phyloP scores from a whole-genome alignment of 495 filamentous ascomycete genomes.

The Collariella sp. region DNA sequence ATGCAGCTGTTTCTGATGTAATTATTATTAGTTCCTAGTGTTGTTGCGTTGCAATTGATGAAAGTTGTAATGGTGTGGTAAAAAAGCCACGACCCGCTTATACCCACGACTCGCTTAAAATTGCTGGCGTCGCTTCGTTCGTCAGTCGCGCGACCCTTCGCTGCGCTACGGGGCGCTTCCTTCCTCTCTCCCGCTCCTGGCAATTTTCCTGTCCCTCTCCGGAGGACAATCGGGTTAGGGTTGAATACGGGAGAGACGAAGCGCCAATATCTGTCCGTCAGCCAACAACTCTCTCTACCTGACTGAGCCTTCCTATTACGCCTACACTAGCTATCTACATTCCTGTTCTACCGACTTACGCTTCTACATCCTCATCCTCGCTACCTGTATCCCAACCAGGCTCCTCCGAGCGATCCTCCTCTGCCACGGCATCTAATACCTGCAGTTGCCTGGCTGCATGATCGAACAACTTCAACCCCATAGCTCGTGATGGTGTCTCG shows the following conservation, averaged over 20 bases:
- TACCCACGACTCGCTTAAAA: too few species aligned
- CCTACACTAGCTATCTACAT: not conserved
- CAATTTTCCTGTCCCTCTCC: constrained; percentile 1
- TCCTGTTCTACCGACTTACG: not conserved
- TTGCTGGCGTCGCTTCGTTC: constrained; percentile 5
- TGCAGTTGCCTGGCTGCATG: not conserved
- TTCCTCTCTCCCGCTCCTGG: constrained; percentile 5
- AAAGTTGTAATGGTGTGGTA: too few species aligned
- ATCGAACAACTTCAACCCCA: not conserved
- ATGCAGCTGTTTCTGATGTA: too few species aligned
- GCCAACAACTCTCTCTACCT: not conserved
- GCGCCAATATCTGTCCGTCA: constrained; percentile 1
- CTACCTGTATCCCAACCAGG: not conserved
- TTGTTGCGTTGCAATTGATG: too few species aligned
- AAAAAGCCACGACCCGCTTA: too few species aligned
- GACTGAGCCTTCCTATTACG: not conserved
- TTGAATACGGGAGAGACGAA: not conserved
- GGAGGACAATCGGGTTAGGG: constrained; percentile 1
- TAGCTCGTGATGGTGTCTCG: not conserved
- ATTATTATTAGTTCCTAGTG: too few species aligned
- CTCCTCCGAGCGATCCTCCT: not conserved
- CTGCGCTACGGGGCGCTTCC: constrained; percentile 5
- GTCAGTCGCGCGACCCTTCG: constrained; percentile 5
- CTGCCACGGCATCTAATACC: not conserved
- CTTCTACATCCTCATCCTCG: not conserved